Percentiles rank a stretch among this genome's conserved stretches.
These are phyloP conservation scores for Suhomyces bolitotheri DNA, from an alignment of 1,139 yeast genomes.

Conservation along the genomic window DNA sequence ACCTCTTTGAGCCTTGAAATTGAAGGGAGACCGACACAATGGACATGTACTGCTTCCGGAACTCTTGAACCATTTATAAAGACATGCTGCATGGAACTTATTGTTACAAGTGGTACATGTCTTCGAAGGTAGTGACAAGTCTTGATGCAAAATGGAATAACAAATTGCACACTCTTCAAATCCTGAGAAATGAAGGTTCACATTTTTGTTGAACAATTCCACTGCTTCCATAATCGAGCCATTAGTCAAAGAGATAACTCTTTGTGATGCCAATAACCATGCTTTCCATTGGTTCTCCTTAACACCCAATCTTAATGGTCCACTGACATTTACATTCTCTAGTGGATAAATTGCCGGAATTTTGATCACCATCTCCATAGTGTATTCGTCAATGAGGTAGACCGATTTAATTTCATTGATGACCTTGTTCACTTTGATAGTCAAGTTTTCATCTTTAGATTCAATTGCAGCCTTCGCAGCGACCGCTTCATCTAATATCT, in stretches of 20 bases:
- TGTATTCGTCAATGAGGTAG: constrained; percentile 84
- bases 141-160: constrained; percentile 86
- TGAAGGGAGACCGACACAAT: constrained; percentile 79
- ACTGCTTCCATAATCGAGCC: constrained; percentile 84
- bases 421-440: constrained; percentile 60
- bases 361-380: constrained; percentile 73
- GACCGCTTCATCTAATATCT: constrained; percentile 59
- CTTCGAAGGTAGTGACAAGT: constrained; percentile 86
- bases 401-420: constrained; percentile 72
- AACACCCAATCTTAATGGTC: constrained; percentile 82
- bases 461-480: constrained; percentile 37
- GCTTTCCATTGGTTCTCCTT: constrained; percentile 94
- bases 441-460: constrained; percentile 55
- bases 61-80: constrained; percentile 96
- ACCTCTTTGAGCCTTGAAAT: constrained; percentile 32
- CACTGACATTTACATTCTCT: constrained; percentile 69
- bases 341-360: constrained; percentile 77
- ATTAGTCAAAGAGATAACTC: constrained; percentile 69
- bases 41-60: constrained; percentile 94
- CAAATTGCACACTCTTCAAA: constrained; percentile 97
- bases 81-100: constrained; percentile 95
- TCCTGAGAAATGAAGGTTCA: constrained; percentile 81
- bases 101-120: constrained; percentile 87
- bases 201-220: constrained; percentile 78
- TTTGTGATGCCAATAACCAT: constrained; percentile 89